These are phyloP conservation scores for Bolboschoenus planiculmis DNA, from an alignment of 176 grass and related monocot species.

Conservation along the genomic window DNA sequence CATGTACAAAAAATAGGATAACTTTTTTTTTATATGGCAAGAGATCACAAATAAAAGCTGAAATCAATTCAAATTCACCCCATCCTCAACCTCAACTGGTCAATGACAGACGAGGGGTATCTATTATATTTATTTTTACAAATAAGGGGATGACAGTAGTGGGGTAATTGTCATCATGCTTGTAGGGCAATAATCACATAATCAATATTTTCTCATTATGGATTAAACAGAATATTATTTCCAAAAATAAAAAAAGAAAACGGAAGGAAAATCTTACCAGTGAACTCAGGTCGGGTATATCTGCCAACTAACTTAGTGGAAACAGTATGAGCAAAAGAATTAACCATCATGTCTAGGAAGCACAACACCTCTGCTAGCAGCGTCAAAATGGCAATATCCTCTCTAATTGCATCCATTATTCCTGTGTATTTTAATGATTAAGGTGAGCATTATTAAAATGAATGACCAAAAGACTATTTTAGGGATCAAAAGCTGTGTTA, in stretches of 20 bases:
- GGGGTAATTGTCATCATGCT: neutral
- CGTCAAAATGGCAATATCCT: constrained; percentile 65
- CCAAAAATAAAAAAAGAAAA: neutral
- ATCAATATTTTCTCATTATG: neutral
- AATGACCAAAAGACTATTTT: neutral
- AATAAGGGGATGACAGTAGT: neutral
- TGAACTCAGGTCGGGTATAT: constrained; percentile 86
- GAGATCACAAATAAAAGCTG: neutral
- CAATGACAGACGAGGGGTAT: neutral
- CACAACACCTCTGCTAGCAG: constrained; percentile 84
- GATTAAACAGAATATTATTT: neutral
- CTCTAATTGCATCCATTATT: constrained; percentile 69
- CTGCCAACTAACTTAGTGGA: constrained; percentile 75
- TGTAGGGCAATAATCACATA: neutral
- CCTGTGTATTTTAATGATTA: constrained; percentile 36
- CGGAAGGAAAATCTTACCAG: constrained; percentile 27
- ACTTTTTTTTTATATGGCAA: neutral
- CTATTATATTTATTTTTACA: neutral
- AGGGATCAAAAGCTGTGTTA: neutral
- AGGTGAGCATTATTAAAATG: neutral
- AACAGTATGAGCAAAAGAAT: constrained; percentile 88
- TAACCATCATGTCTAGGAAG: constrained; percentile 93
- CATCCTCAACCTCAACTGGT: neutral
- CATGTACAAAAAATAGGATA: constrained; percentile 15
- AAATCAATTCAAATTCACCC: neutral